Evolutionary conservation across 768 basidiomycete genomes (phyloP), one percentile per base, ranked within the genome.

Genomic region (Pulveroboletus frians): DNA sequence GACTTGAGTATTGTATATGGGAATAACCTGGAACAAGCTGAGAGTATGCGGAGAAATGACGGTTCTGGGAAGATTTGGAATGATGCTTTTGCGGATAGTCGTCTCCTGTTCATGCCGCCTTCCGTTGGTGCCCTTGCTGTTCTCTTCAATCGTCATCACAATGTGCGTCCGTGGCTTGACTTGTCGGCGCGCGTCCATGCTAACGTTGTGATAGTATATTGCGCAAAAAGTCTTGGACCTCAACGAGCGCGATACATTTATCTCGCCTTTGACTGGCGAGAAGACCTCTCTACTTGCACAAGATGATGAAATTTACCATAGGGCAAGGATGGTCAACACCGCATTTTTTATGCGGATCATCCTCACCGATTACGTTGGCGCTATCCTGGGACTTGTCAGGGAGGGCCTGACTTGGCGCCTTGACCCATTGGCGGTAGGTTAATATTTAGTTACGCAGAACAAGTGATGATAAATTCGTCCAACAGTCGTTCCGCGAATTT

Each of bases 1-100:
- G 89, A 92, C 60, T 62, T 92, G 36, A 83, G 81, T 57, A 75
- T 85, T 7, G 63, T 92, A 8, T 92, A 92, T 54, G 89, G 89
- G 0, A 79, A 61, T 62, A 80, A 71, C 26, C 68, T 77, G 27
- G 60, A 56, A 10, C 59, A 78, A 26, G 69, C 80, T 8, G 62
- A 80, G 23, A 59, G 62, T 3, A 74, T 91, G 13, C 74, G 88
- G 47, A 74, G 69, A 53, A 72, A 73, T 43, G 83, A 87, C 59
- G 88, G 88, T 3, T 73, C 79, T 0, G 89, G 90, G 3, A 72
- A 65, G 51, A 69, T 92, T n/a, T 76, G 71, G 67, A 72, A 81
- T 17, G 89, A 92, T 58, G 73, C 76, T 1, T 88, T 89, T 55
- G 81, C 85, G 21, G 88, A 90, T 60, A 57, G 59, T 35, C 73